Percentiles rank a stretch among this genome's conserved stretches.
Conservation (phyloP, 2,329 filamentous ascomycete species). For the Colletotrichum musicola region DNA sequence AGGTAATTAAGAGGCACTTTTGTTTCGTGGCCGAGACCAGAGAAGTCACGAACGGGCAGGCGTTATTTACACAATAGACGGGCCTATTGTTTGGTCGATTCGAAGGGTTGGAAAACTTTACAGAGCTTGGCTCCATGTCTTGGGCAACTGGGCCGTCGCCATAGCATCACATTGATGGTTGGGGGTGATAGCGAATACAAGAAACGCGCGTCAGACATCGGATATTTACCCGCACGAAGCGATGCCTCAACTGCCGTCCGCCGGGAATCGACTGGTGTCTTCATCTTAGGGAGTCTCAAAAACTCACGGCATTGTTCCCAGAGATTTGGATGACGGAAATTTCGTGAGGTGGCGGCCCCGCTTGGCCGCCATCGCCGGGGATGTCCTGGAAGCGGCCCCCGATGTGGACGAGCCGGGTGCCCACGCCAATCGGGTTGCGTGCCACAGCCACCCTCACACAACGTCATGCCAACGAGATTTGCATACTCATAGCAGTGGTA, state of each 20-base stretch:
- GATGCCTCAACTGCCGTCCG: background rate
- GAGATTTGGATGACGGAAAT: background rate
- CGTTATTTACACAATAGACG: slow-evolving; percentile 1
- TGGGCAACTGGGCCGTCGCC: background rate
- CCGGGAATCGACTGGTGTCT: slow-evolving; percentile 13
- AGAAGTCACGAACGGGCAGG: background rate
- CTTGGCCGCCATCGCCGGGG: background rate
- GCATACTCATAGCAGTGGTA: background rate
- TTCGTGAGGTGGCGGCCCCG: background rate
- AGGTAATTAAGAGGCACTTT: slow-evolving; percentile 2
- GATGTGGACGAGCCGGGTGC: slow-evolving; percentile 9
- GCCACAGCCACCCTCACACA: slow-evolving; percentile 18
- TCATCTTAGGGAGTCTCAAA: background rate
- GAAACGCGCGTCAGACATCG: background rate
- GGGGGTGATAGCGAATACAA: slow-evolving; percentile 5
- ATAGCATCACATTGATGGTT: slow-evolving; percentile 4
- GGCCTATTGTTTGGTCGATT: slow-evolving; percentile 12
- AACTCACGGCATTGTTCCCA: background rate
- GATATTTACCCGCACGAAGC: background rate
- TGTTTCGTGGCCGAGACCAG: background rate
- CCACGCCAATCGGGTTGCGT: slow-evolving; percentile 34
- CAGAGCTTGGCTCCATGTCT: background rate
- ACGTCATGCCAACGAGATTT: slow-evolving; percentile 21
- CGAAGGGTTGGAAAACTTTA: background rate
- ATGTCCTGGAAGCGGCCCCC: slow-evolving; percentile 9